Base-by-base conservation (phyloP, 164 flowering plant species). In the Chimonanthus praecox region DNA sequence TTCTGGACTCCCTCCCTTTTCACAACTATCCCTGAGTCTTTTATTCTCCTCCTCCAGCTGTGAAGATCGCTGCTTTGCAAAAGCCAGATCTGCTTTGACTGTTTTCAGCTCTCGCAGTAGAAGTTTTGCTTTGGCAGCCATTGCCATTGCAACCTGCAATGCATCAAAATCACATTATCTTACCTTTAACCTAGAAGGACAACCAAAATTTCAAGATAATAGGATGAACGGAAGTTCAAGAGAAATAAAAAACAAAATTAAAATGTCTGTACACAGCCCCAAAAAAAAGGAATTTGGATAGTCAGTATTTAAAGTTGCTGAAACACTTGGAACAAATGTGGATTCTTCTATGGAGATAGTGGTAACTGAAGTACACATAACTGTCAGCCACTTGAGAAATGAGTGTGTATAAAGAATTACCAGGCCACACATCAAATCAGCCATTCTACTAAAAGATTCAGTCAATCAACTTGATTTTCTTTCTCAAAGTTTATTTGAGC, bases 31-130 rank as follows among this genome's bases (percentile, higher is more conserved):
- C 66, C 97, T 76, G 58, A 92, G 92, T 47, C 83, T 76, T 79
- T 83, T 92, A 67, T 96, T 96, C 81, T 96, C 99, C 80, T 96
- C 97, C 80, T 96, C 99, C 13, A 96, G 87, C 83, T 96, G 99
- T 46, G 95, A 74, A 72, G 95, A 88, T 73, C 97, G 79, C 77
- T 84, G 84, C 74, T 94, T 96, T 21, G 98, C 94, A 85, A 94
- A 92, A 67, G 97, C 97, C 60, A 96, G 78, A 73, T 96, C 99
- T 44, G 97, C 98, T 85, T 96, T 96, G 6, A 90, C 84, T 4
- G 97, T 88, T 83, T 96, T 96, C 78, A 96, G 83, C 83, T 96
- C 98, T 51, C 97, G 88, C 43, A 94, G 87, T 16, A 94, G 94
- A 46, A 96, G 85, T 77, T 96, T 96, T 64, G 99, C 95, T 83